Evolutionary conservation across 2,329 filamentous ascomycete genomes (phyloP), one percentile per base, ranked within the genome.

Genomic region (Penicillium sp.): DNA sequence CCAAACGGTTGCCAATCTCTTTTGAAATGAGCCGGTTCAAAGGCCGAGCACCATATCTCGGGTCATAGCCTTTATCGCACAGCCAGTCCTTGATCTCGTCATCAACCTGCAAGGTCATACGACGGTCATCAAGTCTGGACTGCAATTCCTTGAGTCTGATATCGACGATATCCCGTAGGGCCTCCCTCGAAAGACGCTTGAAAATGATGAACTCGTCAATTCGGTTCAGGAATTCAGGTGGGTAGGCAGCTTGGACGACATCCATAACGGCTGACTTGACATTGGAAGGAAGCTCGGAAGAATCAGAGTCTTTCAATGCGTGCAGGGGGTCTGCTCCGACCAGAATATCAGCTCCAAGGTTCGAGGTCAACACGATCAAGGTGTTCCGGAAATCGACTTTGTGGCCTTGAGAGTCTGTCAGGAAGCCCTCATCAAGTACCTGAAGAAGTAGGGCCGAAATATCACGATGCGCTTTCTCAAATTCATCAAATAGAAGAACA

Each of bases 141-240:
- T 97, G 92, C 7, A 97, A 79, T 75, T 97, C 94, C 57, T 81
- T 83, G 44, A 97, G 80, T 30, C 94, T 85, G 60, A 97, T 97
- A 67, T 97, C 91, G 45, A 97, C 91, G 60, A 97, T 97, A 67
- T 96, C 92, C 29, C 91, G 83, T 53, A 97, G 81, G 14, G 93
- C 92, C 16, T 81, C 78, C 29, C 81, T 82, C 0, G 90, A 90
- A 2, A 97, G 82, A 8, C 93, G 84, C 75, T 92, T 93, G 81
- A 97, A 97, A 68, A 97, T 79, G 71, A 97, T 97, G 77, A 97
- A 97, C 57, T 95, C 93, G 73, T 97, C 93, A 59, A 97, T 91
- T 18, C 94, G 85, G 76, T 99, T 97, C 60, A 97, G 82, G 79
- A 97, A 99, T 71, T 97, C 94, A 3, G 94, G 94, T 5, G 93